A percentile compares a stretch with the other conserved stretches of the same genome.
Conservation (phyloP, 768 basidiomycete genomes). For the Agrocybe praecox region DNA sequence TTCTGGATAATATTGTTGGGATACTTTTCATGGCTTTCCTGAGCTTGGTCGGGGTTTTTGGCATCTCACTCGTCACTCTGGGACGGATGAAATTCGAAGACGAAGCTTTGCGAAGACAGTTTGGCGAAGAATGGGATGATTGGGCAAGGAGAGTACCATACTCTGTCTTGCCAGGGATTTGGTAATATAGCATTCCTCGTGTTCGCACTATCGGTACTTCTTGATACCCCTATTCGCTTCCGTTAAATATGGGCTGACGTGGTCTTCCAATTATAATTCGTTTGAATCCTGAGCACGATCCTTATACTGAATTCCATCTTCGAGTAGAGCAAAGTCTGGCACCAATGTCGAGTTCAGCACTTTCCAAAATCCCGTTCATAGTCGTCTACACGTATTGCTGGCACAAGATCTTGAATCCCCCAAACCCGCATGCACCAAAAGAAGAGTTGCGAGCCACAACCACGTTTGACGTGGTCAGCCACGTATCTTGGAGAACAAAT, state of each 20-base stretch:
- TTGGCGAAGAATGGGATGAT: constrained; percentile 41
- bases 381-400: not conserved
- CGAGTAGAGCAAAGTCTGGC: too few relatives aligned
- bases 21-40: not conserved
- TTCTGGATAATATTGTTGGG: not conserved
- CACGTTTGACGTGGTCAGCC: not conserved
- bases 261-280: too few relatives aligned
- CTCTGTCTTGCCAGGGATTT: constrained; percentile 47
- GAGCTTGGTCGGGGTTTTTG: not conserved
- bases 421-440: constrained; percentile 11
- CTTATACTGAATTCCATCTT: too few relatives aligned
- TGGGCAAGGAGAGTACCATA: constrained; percentile 49
- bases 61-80: not conserved
- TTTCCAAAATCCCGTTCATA: constrained; percentile 9
- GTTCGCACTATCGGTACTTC: too few relatives aligned
- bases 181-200: constrained; percentile 21
- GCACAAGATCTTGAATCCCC: constrained; percentile 5
- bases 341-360: not conserved
- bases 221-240: too few relatives aligned
- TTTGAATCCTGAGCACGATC: too few relatives aligned
- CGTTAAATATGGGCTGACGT: too few relatives aligned
- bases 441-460: constrained; percentile 1
- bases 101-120: constrained; percentile 33
- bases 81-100: constrained; percentile 45
- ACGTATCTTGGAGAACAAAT: not conserved